phyloP scores from a whole-genome alignment of 2,329 filamentous ascomycete genomes.

The Colletotrichum cordylinicola region DNA sequence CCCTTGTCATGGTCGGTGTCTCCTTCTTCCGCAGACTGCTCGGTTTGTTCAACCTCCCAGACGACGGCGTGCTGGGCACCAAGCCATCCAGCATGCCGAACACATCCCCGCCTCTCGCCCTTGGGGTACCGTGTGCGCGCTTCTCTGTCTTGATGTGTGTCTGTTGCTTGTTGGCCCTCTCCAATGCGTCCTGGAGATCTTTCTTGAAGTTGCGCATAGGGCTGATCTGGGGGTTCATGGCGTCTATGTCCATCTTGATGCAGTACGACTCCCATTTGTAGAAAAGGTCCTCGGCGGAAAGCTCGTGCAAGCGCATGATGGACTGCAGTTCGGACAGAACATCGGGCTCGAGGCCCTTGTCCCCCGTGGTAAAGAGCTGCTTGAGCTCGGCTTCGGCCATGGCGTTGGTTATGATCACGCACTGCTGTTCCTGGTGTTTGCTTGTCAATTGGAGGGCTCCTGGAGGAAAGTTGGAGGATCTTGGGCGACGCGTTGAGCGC shows the following conservation, averaged over 20 bases:
- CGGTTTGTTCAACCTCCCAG: constrained; percentile 29
- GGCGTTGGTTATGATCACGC: background rate
- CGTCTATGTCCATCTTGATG: constrained; percentile 88
- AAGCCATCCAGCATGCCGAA: constrained; percentile 84
- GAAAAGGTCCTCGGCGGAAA: constrained; percentile 85
- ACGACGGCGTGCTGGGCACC: constrained; percentile 66
- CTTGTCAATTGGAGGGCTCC: background rate
- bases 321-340: constrained; percentile 82
- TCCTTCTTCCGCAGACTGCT: constrained; percentile 43
- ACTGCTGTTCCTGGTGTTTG: background rate
- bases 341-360: constrained; percentile 73
- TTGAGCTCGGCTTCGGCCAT: constrained; percentile 43
- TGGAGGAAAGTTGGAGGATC: background rate
- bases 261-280: constrained; percentile 99
- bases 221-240: constrained; percentile 73
- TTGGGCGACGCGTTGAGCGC: constrained; percentile 6
- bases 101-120: constrained; percentile 71
- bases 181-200: constrained; percentile 82
- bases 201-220: constrained; percentile 82
- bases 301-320: constrained; percentile 82
- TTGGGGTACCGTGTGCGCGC: constrained; percentile 66
- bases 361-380: constrained; percentile 58
- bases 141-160: constrained; percentile 68
- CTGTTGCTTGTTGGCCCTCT: constrained; percentile 72
- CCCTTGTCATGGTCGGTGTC: constrained; percentile 52